Evolutionary conservation across 495 filamentous ascomycete genomes (phyloP).

Genomic region (Lophiotrema nucula): DNA sequence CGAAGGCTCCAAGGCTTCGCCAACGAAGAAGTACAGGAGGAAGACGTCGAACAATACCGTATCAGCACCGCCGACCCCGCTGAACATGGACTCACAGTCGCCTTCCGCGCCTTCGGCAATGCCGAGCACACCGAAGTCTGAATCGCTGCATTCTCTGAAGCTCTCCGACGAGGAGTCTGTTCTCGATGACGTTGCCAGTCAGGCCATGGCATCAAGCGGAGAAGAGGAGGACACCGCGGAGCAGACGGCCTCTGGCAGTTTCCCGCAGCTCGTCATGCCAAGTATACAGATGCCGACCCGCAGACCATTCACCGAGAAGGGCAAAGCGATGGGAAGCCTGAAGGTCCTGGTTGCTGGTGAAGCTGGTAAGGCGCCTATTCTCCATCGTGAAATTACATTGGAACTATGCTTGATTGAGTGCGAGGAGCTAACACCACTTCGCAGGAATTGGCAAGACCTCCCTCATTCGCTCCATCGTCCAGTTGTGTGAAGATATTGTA

Average conservation of each 20-base stretch:
- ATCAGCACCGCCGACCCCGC: constrained; percentile 55
- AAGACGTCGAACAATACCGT: constrained; percentile 26
- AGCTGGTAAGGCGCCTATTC: constrained; percentile 57
- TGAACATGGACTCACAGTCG: constrained; percentile 45
- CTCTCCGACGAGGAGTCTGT: constrained; percentile 47
- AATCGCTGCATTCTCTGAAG: constrained; percentile 55
- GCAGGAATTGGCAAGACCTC: constrained; percentile 78
- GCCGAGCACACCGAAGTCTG: constrained; percentile 45
- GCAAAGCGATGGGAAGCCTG: constrained; percentile 78
- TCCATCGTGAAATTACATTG: neutral
- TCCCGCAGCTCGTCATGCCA: constrained; percentile 94
- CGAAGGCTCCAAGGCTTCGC: constrained; percentile 33
- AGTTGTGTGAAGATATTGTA: constrained; percentile 93
- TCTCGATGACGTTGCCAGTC: constrained; percentile 53
- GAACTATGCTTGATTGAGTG: too few species aligned
- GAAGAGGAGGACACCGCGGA: constrained; percentile 50
- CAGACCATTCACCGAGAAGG: constrained; percentile 84
- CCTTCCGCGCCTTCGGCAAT: constrained; percentile 46
- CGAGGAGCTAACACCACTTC: neutral
- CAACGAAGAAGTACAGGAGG: constrained; percentile 22
- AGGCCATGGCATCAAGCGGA: constrained; percentile 45
- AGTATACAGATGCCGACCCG: constrained; percentile 93
- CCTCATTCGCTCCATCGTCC: constrained; percentile 88
- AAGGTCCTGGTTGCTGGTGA: constrained; percentile 87
- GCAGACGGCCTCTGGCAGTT: constrained; percentile 41